Base-by-base conservation (phyloP, 2,329 filamentous ascomycete species). In the Venturia asperata region DNA sequence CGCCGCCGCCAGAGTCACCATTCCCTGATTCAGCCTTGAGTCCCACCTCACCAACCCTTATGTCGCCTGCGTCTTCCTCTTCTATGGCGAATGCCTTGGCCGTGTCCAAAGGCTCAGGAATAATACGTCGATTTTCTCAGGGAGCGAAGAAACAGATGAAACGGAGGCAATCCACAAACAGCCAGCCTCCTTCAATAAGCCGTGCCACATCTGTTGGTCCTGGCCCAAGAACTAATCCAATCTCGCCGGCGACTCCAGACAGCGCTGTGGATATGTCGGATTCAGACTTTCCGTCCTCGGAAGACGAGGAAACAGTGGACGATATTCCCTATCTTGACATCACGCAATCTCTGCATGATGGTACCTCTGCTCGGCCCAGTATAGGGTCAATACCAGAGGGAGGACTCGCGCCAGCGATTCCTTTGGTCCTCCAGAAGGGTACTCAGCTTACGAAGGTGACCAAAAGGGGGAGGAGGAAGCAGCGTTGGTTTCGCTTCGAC, bases 141-240 rank as follows among this genome's bases (percentile, higher is more conserved):
- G 87, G 88, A 67, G 91, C 92, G 6, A 86, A 85, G 60, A 87
- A 85, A 75, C 87, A 82, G 77, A 88, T 81, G 47, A 83, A 87
- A 67, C 86, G 92, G 67, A 87, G 89, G 67, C 95, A 90, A 2
- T 87, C 87, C 0, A 84, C 89, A 56, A 85, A 89, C 24, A 86
- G 87, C 67, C 52, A 37, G n/a, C 30, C 52, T n/a, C 52, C n/a
- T 15, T 3, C 3, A 3, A 74, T 77, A 6, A 91, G 88, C 73
- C 87, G 92, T 52, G 92, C 97, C 72, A 87, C 90, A 67, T 97
- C 92, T 73, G 88, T 92, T 34, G 94, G 94, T 0, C 94, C 94
- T 1, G 11, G 21, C 4, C 13, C 24, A 27, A 21, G 47, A 27
- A 1, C 47, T 6, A 34, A 34, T 34, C 30, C 30, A 34, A 34